A percentile compares a stretch with the other conserved stretches of the same genome.
Conservation (phyloP, 257 asterid genomes). For the Solanum habrochaites region DNA sequence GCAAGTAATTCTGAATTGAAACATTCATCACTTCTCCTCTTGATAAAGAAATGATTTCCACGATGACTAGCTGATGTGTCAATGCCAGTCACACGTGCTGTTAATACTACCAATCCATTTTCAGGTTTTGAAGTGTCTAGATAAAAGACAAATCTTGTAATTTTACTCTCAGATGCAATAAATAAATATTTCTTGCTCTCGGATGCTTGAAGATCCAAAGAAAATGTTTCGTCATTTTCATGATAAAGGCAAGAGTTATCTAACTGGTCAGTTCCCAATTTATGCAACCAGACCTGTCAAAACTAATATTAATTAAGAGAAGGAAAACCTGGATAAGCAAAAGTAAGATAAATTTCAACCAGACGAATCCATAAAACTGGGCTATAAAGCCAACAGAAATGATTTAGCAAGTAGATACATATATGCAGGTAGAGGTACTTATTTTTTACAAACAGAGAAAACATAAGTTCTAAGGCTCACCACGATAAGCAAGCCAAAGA, state of each 20-base stretch:
- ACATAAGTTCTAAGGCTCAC: not conserved
- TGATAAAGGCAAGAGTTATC: slow-evolving; percentile 73
- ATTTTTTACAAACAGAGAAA: not conserved
- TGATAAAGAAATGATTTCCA: slow-evolving; percentile 81
- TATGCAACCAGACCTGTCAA: slow-evolving; percentile 81
- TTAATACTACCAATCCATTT: slow-evolving; percentile 50
- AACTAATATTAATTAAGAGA: not conserved
- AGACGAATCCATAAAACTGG: not conserved
- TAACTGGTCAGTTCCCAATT: slow-evolving; percentile 62
- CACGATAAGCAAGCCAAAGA: not conserved
- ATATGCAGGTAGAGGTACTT: not conserved
- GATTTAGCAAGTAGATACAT: not conserved
- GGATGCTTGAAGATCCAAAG: slow-evolving; percentile 57
- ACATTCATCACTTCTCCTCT: slow-evolving; percentile 73
- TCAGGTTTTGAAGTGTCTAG: slow-evolving; percentile 62
- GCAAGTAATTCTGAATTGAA: slow-evolving; percentile 77
- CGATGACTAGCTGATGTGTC: slow-evolving; percentile 87
- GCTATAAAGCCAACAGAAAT: not conserved
- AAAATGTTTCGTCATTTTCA: slow-evolving; percentile 83
- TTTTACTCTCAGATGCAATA: slow-evolving; percentile 76
- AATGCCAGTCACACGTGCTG: slow-evolving; percentile 62
- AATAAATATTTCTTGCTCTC: slow-evolving; percentile 88
- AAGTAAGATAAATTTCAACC: not conserved
- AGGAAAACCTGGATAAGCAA: not conserved
- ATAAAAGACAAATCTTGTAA: slow-evolving; percentile 71